These are phyloP conservation scores for Trichoderma gracile DNA, from an alignment of 2,329 filamentous ascomycete genomes.

Conservation along the genomic window DNA sequence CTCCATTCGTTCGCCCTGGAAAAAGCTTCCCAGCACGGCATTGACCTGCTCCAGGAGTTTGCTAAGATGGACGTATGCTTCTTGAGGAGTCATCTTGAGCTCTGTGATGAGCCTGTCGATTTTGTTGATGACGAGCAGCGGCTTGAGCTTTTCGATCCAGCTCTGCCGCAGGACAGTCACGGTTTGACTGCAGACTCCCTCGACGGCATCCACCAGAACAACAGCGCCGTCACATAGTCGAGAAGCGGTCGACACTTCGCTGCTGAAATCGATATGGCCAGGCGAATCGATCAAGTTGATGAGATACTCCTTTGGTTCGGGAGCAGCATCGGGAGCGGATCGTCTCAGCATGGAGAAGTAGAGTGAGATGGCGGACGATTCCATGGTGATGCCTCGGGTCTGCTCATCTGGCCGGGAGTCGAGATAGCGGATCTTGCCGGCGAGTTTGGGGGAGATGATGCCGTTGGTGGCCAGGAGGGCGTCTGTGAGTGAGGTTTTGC, in stretches of 20 bases:
- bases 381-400: constrained; percentile 97
- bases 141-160: constrained; percentile 94
- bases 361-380: constrained; percentile 95
- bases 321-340: constrained; percentile 64
- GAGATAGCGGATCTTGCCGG: constrained; percentile 95
- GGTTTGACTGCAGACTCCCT: constrained; percentile 97
- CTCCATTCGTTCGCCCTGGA: constrained; percentile 97
- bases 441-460: constrained; percentile 96
- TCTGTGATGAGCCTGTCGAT: constrained; percentile 95
- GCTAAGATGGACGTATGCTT: constrained; percentile 86
- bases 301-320: constrained; percentile 82
- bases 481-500: constrained; percentile 96
- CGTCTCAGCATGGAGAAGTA: constrained; percentile 90
- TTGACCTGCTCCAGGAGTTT: constrained; percentile 95
- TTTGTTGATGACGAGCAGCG: constrained; percentile 95
- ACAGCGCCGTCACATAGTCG: constrained; percentile 92
- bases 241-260: constrained; percentile 94
- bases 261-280: constrained; percentile 98
- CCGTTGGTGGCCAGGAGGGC: constrained; percentile 97
- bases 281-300: constrained; percentile 98
- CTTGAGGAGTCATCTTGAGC: constrained; percentile 85
- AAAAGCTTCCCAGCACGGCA: constrained; percentile 94
- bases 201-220: constrained; percentile 92
- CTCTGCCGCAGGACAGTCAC: constrained; percentile 94
- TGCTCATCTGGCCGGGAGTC: constrained; percentile 97